A percentile compares a stretch with the other conserved stretches of the same genome.
phyloP scores from a whole-genome alignment of 495 filamentous ascomycete species.

The Aspergillus ellipticus region DNA sequence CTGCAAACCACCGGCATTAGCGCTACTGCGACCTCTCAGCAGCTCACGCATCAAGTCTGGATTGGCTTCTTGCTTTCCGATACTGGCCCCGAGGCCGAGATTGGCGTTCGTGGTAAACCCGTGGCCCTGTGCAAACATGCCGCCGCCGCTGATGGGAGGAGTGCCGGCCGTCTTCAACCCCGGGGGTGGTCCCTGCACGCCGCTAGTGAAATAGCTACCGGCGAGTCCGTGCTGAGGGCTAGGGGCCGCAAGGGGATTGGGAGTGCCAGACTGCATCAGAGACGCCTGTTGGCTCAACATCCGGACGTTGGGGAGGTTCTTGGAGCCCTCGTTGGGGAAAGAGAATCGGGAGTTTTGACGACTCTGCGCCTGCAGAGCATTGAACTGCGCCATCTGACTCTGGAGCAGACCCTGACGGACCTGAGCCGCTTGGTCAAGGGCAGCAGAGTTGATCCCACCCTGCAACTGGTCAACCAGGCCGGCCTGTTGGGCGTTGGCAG shows the following conservation, averaged over 20 bases:
- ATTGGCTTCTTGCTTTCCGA: slow-evolving; percentile 66
- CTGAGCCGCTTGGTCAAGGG: slow-evolving; percentile 40
- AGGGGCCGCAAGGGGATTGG: slow-evolving; percentile 57
- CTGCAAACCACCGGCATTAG: slow-evolving; percentile 55
- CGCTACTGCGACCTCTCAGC: slow-evolving; percentile 56
- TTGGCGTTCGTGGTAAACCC: slow-evolving; percentile 69
- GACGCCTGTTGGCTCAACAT: slow-evolving; percentile 85
- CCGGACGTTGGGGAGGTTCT: slow-evolving; percentile 77
- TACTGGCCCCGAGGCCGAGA: slow-evolving; percentile 61
- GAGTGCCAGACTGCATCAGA: slow-evolving; percentile 73
- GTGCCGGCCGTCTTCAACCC: slow-evolving; percentile 93
- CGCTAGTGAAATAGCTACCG: slow-evolving; percentile 49
- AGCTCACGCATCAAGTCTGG: slow-evolving; percentile 79
- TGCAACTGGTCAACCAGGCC: slow-evolving; percentile 58
- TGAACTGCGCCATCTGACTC: slow-evolving; percentile 48
- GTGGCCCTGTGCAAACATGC: slow-evolving; percentile 73
- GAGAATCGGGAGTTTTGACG: slow-evolving; percentile 85
- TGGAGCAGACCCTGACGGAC: slow-evolving; percentile 55
- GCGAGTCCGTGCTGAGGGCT: slow-evolving; percentile 43
- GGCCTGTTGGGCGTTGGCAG: slow-evolving; percentile 50
- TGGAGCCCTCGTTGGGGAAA: slow-evolving; percentile 82
- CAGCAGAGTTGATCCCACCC: slow-evolving; percentile 41
- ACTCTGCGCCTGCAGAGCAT: slow-evolving; percentile 65
- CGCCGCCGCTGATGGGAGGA: slow-evolving; percentile 73
- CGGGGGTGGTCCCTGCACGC: slow-evolving; percentile 86